Conservation (phyloP, 2,329 filamentous ascomycete species). For the Calonectria hawksworthii region DNA sequence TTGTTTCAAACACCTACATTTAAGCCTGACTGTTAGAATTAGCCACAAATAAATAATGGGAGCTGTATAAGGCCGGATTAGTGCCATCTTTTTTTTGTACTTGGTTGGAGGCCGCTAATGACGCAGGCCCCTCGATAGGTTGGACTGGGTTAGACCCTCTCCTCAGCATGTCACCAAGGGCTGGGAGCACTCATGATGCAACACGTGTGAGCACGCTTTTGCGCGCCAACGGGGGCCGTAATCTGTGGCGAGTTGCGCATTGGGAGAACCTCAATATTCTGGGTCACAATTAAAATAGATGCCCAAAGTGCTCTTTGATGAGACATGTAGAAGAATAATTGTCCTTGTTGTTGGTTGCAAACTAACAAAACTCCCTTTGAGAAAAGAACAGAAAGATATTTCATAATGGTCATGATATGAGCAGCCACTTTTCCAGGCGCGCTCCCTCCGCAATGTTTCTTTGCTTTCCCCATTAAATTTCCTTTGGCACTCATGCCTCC, state of each 20-base stretch:
- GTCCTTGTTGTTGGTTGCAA: not conserved
- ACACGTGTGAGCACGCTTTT: not conserved
- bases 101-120: not conserved
- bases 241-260: not conserved
- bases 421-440: not conserved
- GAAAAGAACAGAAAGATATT: not conserved
- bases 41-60: not conserved
- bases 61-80: not conserved
- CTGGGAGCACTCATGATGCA: not conserved
- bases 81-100: not conserved
- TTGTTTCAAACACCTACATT: not conserved
- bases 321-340: not conserved
- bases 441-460: not conserved
- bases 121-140: not conserved
- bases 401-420: slow-evolving; percentile 2
- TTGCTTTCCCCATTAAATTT: not conserved
- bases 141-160: slow-evolving; percentile 11
- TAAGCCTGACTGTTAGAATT: not conserved
- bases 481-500: not conserved
- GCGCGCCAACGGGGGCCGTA: not conserved
- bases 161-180: not conserved
- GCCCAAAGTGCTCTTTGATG: not conserved
- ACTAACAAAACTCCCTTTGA: not conserved
- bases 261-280: not conserved
- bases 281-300: not conserved